Base-by-base conservation (phyloP, 164 flowering plant genomes). In the Umbellularia californica region DNA sequence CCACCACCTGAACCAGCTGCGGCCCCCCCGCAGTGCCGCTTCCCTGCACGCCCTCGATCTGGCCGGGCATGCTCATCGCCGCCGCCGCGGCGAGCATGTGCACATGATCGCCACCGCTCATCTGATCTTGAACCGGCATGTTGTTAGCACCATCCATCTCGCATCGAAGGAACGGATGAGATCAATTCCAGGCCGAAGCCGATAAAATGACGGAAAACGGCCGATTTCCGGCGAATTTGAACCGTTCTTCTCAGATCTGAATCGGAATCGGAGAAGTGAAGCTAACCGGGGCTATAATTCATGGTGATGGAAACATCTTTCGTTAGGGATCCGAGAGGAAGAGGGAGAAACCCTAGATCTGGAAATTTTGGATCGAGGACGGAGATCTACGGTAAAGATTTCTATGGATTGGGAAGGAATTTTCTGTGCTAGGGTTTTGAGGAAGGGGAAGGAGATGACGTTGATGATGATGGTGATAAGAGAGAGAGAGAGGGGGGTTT, bases 21-120 rank as follows among this genome's bases (percentile, higher is more conserved):
- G 69, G 69, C 1, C 19, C 35, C 15, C 55, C 70, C 22, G 28
- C 70, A 0, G 23, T 63, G 11, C 50, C 70, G 2, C 50, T 73
- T 2, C 50, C 69, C 10, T 63, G 73, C 23, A 70, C 22, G 12
- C 52, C 70, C 2, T 76, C 78, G 11, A 76, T 76, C 63, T 76
- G 78, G 10, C 78, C 78, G 2, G 78, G 78, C n/a, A 76, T 25
- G 64, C 69, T 71, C 78, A 76, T 70, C 24, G 73, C 74, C 19
- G 78, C 65, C 23, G 76, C 76, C 0, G 75, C 75, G 23, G 65
- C 60, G 63, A 73, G 69, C 69, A 66, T 66, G 47, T 73, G 76
- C 62, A 73, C 76, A 20, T 73, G 76, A 55, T 66, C 69, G 50
- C 12, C 24, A 17, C 24, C 23, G 41, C 73, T 65, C 60, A 25